Evolutionary conservation across 1,284 basidiomycete species (phyloP).

Genomic region (Leccinum solheimii): DNA sequence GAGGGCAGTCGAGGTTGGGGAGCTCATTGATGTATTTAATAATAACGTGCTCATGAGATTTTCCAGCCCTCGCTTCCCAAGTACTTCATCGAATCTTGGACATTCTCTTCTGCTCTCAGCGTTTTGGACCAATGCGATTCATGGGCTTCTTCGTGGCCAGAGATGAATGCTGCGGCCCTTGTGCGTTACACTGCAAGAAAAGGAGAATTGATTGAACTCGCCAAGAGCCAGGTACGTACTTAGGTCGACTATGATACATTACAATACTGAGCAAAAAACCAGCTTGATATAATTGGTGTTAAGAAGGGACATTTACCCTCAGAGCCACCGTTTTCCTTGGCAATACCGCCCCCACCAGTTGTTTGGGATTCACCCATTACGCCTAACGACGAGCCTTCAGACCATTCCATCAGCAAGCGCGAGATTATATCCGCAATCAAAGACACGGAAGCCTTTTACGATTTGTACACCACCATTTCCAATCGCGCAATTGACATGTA

Average conservation of each 20-base stretch:
- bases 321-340: constrained; percentile 69
- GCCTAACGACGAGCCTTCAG: constrained; percentile 30
- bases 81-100: constrained; percentile 92
- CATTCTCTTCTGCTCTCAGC: constrained; percentile 87
- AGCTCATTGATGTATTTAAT: not conserved
- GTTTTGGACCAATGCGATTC: constrained; percentile 82
- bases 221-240: constrained; percentile 68
- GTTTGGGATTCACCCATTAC: constrained; percentile 17
- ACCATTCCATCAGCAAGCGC: constrained; percentile 54
- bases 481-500: constrained; percentile 84
- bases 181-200: constrained; percentile 66
- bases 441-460: constrained; percentile 65
- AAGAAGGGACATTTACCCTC: constrained; percentile 69
- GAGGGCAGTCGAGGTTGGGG: constrained; percentile 70
- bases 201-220: constrained; percentile 81
- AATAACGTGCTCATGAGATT: constrained; percentile 18
- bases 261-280: constrained; percentile 12
- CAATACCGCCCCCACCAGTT: constrained; percentile 23
- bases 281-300: constrained; percentile 86
- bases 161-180: constrained; percentile 46
- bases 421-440: constrained; percentile 66
- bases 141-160: constrained; percentile 57
- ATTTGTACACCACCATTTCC: constrained; percentile 71
- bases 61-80: constrained; percentile 66
- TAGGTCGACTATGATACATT: not conserved